Evolutionary conservation across 1,139 yeast species (phyloP).

Genomic region (Nakaseomyces bracarensis): DNA sequence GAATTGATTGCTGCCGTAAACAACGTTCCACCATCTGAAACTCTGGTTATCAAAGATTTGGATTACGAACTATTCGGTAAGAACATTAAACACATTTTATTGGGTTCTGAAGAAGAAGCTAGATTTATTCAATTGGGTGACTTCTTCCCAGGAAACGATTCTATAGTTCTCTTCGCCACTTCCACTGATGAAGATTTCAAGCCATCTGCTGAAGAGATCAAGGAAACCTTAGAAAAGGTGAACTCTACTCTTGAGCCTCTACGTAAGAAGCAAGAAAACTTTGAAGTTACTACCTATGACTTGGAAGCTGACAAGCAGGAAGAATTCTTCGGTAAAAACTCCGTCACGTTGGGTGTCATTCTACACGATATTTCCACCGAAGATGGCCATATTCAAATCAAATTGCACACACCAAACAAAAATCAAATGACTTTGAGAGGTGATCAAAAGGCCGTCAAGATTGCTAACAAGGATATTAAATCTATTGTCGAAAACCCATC

Average conservation of each 20-base stretch:
- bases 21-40: constrained; percentile 58
- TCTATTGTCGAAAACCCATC: constrained; percentile 23
- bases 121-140: constrained; percentile 49
- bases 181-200: constrained; percentile 45
- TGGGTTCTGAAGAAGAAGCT: constrained; percentile 44
- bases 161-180: constrained; percentile 42
- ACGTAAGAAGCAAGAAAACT: constrained; percentile 49
- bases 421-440: constrained; percentile 30
- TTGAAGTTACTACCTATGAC: constrained; percentile 45
- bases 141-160: constrained; percentile 33
- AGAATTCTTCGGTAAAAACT: constrained; percentile 37
- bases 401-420: constrained; percentile 26
- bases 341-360: constrained; percentile 28
- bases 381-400: constrained; percentile 43
- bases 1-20: constrained; percentile 68
- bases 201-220: constrained; percentile 43
- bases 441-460: constrained; percentile 28
- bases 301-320: constrained; percentile 53
- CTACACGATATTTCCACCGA: constrained; percentile 35
- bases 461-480: constrained; percentile 22
- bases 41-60: constrained; percentile 54
- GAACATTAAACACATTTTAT: constrained; percentile 36
- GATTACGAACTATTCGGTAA: constrained; percentile 57
- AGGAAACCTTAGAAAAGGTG: constrained; percentile 41
- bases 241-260: constrained; percentile 46